phyloP scores from a whole-genome alignment of 1,139 yeast species.

The Geotrichum histeridarum region DNA sequence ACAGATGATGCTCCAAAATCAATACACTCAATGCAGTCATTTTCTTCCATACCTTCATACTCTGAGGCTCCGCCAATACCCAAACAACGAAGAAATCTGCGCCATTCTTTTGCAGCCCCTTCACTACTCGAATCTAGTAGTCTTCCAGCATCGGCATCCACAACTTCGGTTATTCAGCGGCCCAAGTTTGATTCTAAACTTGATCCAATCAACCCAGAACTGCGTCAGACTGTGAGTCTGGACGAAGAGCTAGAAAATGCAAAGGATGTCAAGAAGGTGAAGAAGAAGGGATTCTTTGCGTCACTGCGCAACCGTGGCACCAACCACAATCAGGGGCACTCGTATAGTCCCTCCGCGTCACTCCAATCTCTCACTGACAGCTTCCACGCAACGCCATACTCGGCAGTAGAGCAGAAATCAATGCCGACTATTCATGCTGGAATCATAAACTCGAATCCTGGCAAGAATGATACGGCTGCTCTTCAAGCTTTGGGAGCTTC shows the following conservation, averaged over 20 bases:
- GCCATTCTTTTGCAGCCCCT: slow-evolving; percentile 7
- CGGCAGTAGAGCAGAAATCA: slow-evolving; percentile 19
- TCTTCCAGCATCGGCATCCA: no score
- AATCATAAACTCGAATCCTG: slow-evolving; percentile 14
- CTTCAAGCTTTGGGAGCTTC: slow-evolving; percentile 16
- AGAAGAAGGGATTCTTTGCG: slow-evolving; percentile 54
- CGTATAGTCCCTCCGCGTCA: slow-evolving; percentile 17
- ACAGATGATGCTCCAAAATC: not conserved
- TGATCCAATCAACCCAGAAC: slow-evolving; percentile 2
- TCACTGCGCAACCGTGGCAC: slow-evolving; percentile 45
- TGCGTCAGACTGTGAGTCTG: slow-evolving; percentile 14
- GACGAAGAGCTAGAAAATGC: slow-evolving; percentile 29
- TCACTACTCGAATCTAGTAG: not conserved
- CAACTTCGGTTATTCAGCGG: no score
- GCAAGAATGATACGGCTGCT: slow-evolving; percentile 8
- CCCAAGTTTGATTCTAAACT: not conserved
- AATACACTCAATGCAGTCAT: not conserved
- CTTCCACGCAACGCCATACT: slow-evolving; percentile 21
- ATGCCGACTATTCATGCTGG: slow-evolving; percentile 5
- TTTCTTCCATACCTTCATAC: not conserved
- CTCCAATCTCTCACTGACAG: slow-evolving; percentile 11
- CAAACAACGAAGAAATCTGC: slow-evolving; percentile 1
- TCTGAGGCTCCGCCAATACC: not conserved
- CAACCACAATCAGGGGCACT: slow-evolving; percentile 16
- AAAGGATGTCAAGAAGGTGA: slow-evolving; percentile 44